These are phyloP conservation scores for Solanum bukasovii DNA, from an alignment of 257 asterid species.

Conservation along the genomic window DNA sequence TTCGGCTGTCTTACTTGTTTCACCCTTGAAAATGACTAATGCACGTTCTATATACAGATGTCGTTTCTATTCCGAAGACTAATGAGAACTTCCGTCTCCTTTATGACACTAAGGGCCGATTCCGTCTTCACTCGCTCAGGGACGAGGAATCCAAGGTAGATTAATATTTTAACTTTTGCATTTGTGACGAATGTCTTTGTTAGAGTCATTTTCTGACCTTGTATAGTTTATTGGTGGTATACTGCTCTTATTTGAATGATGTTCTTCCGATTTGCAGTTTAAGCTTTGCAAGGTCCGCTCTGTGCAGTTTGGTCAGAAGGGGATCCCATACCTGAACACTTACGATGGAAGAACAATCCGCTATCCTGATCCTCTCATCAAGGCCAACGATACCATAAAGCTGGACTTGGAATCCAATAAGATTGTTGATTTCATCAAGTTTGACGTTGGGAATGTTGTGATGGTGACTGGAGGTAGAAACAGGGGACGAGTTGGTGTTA, in stretches of 20 bases:
- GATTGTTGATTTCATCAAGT: slow-evolving; percentile 34
- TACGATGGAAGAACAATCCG: slow-evolving; percentile 7
- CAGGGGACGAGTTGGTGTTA: slow-evolving; percentile 43
- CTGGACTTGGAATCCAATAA: slow-evolving; percentile 8
- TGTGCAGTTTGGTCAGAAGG: slow-evolving; percentile 7
- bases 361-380: slow-evolving; percentile 5
- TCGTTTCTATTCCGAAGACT: slow-evolving; percentile 47
- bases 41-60: slow-evolving; percentile 10
- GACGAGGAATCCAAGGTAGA: slow-evolving; percentile 42
- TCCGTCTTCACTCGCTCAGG: slow-evolving; percentile 7
- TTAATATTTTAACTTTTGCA: not conserved
- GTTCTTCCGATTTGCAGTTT: not conserved
- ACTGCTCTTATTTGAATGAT: not conserved
- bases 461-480: slow-evolving; percentile 50
- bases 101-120: not conserved
- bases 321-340: slow-evolving; percentile 1
- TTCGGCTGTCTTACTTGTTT: not conserved
- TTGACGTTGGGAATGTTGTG: slow-evolving; percentile 43
- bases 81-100: slow-evolving; percentile 46
- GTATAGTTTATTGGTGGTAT: not conserved
- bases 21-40: not conserved
- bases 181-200: not conserved
- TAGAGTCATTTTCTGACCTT: not conserved
- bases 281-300: slow-evolving; percentile 10
- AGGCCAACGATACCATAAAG: slow-evolving; percentile 10